A percentile compares a stretch with the other conserved stretches of the same genome.
Conservation (phyloP, 139 green algal genomes). For the Picochlorum sp. region DNA sequence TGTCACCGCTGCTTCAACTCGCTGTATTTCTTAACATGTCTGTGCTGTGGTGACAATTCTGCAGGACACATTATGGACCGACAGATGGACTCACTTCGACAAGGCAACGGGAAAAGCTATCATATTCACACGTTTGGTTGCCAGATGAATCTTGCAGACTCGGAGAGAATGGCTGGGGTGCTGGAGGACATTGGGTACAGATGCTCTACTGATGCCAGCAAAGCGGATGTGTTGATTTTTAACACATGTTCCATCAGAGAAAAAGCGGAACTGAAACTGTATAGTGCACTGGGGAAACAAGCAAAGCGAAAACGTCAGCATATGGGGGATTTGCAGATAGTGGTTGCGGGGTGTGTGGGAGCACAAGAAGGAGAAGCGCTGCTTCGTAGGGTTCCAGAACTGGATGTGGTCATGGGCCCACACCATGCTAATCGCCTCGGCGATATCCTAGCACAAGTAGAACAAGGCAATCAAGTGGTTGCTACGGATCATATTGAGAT, state of each 20-base stretch:
- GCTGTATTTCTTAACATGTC: background rate
- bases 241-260: conserved; percentile 97
- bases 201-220: conserved; percentile 50
- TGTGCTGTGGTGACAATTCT: no score
- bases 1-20: background rate
- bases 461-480: conserved; percentile 57
- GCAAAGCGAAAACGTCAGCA: conserved; percentile 69
- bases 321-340: conserved; percentile 67
- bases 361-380: conserved; percentile 84
- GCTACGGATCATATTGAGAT: conserved; percentile 71
- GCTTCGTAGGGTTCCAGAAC: conserved; percentile 85
- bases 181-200: conserved; percentile 80
- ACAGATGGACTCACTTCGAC: background rate
- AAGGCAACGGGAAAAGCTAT: conserved; percentile 56
- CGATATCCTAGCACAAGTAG: conserved; percentile 73
- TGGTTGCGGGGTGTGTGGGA: conserved; percentile 84
- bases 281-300: conserved; percentile 74
- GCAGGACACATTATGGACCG: conserved; percentile 19
- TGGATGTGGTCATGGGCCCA: conserved; percentile 97
- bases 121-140: conserved; percentile 95
- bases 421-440: conserved; percentile 86
- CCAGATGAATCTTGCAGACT: conserved; percentile 96
- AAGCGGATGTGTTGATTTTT: conserved; percentile 91
- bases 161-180: conserved; percentile 88
- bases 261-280: conserved; percentile 95